These are phyloP conservation scores for Quercus engelmannii DNA, from an alignment of 306 rosid species.

Conservation along the genomic window DNA sequence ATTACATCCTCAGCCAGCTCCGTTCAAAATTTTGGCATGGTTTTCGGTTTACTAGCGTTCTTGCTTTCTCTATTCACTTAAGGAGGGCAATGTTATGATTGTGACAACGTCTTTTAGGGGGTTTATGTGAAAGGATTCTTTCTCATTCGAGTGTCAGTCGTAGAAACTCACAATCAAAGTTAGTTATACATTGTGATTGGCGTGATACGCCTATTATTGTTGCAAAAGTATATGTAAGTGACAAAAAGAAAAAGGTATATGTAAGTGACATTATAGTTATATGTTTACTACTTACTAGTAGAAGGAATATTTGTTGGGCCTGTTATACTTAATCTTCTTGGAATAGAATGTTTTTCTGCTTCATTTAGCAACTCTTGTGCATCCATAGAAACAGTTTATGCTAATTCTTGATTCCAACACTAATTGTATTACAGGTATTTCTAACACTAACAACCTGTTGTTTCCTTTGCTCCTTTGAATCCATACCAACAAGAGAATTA, in stretches of 20 bases:
- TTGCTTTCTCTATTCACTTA: constrained; percentile 22
- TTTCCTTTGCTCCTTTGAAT: neutral
- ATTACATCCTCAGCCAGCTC: neutral
- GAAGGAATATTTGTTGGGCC: neutral
- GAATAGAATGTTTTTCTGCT: neutral
- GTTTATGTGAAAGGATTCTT: neutral
- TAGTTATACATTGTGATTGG: neutral
- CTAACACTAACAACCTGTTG: neutral
- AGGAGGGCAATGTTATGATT: neutral
- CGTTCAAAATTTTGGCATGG: constrained; percentile 12
- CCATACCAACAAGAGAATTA: neutral
- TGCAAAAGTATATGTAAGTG: neutral
- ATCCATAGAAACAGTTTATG: neutral
- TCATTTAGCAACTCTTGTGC: neutral
- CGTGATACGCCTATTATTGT: neutral
- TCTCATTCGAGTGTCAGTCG: neutral
- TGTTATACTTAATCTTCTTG: neutral
- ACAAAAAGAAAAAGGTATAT: too few species aligned
- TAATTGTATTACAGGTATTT: neutral
- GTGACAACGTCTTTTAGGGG: neutral
- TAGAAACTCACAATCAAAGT: neutral
- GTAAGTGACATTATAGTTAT: neutral
- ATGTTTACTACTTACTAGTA: neutral
- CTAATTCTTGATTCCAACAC: neutral
- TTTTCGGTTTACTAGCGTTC: constrained; percentile 12